Base-by-base conservation (phyloP, 331 rosid genomes). In the Malus hybrid region DNA sequence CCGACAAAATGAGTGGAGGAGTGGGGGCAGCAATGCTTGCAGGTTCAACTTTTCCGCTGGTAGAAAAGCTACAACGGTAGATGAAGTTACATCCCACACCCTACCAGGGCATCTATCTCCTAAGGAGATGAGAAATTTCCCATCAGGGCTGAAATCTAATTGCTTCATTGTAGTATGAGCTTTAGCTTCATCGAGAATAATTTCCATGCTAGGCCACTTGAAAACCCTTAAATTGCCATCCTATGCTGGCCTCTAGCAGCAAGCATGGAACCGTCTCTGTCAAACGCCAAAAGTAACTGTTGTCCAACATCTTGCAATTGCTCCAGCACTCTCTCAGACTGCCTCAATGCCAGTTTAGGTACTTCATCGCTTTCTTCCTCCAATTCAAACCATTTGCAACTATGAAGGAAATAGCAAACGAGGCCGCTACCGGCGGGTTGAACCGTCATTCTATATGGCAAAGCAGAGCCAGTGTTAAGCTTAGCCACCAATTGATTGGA, bases 161-260 rank as follows among this genome's bases (percentile, higher is more conserved):
- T 91, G 92, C 89, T 92, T 94, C 69, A 89, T 89, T 66, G 90
- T 76, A 39, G 83, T 78, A 89, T 90, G 93, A 71, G 92, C 89
- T 50, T 72, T 79, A 75, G 86, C 72, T 73, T 90, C 87, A 32
- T 84, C 63, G 58, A 94, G 84, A 80, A 90, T 80, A 75, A 79
- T 78, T 82, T 87, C 91, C 97, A 89, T 78, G 88, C 93, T 87
- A 66, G 99, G 97, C 97, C 97, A 95, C 89, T 92, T 88, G 75
- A 95, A 85, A 84, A 92, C 84, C 87, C 87, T 92, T 80, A 95
- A 82, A 73, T 75, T 85, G 20, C 97, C 99, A 86, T 92, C 91
- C 99, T 95, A 92, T 82, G 87, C 93, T 90, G 96, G 26, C 93
- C 97, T 76, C 99, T 97, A 58, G 86, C 77, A 68, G 99, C 99